phyloP scores from a whole-genome alignment of 352 stramenopile species.

The Lagenidium sp. region DNA sequence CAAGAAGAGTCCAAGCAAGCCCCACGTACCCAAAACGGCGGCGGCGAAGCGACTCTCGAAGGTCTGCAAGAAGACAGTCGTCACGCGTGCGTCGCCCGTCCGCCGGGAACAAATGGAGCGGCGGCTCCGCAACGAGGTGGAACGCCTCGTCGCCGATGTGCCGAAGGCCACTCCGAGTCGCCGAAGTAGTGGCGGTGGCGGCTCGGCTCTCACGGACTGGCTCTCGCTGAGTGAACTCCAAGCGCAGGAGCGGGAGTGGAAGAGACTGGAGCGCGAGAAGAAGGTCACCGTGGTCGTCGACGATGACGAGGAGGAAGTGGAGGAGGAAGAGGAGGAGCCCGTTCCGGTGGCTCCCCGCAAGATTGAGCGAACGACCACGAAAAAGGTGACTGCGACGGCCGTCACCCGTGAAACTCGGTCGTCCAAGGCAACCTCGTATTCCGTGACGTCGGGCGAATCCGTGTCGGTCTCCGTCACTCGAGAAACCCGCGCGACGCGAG shows the following conservation, averaged over 20 bases:
- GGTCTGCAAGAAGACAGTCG: neutral
- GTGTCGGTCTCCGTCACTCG: neutral
- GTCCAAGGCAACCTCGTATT: no score
- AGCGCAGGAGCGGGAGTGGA: constrained; percentile 37
- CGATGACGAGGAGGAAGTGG: no score
- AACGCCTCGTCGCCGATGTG: neutral
- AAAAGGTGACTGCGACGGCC: no score
- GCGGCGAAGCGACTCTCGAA: neutral
- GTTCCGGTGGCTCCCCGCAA: no score
- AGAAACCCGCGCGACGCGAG: no score
- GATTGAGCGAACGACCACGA: no score
- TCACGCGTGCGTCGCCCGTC: neutral
- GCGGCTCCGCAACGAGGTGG: neutral
- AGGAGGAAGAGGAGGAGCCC: no score
- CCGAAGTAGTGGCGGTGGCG: neutral
- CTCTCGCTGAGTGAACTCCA: constrained; percentile 55
- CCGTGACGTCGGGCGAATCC: neutral
- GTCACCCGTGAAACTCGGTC: no score
- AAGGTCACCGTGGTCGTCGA: constrained; percentile 2
- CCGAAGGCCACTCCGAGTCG: neutral
- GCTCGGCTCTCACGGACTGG: constrained; percentile 6
- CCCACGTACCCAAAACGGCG: no score
- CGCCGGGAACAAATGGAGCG: neutral
- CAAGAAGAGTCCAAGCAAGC: no score
- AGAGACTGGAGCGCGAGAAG: constrained; percentile 7